Evolutionary conservation across 805 yeast species (phyloP).

Genomic region (Starmerella stigmatis): DNA sequence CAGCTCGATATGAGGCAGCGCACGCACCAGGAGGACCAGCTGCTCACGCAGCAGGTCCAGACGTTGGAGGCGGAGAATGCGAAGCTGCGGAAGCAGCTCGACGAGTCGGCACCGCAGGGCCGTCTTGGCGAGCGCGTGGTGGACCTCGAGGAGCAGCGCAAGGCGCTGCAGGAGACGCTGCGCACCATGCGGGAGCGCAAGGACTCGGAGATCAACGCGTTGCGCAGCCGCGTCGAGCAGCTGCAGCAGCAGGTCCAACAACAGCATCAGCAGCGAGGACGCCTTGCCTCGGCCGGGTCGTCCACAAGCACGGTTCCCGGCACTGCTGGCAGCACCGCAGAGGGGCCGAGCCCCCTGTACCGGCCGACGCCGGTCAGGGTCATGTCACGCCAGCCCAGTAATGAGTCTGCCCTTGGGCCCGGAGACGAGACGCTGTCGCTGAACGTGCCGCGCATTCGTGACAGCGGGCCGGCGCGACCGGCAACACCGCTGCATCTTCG

Average conservation of each 20-base stretch:
- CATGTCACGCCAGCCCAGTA: constrained; percentile 1
- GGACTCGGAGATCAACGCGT: constrained; percentile 30
- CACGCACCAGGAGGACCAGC: constrained; percentile 19
- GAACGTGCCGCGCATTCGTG: constrained; percentile 12
- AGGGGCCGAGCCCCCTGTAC: background rate
- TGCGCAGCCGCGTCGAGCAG: constrained; percentile 26
- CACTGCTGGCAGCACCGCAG: background rate
- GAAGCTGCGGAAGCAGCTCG: constrained; percentile 27
- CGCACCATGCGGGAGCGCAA: constrained; percentile 34
- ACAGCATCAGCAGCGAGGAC: constrained; percentile 16
- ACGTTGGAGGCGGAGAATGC: constrained; percentile 30
- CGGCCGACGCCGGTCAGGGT: constrained; percentile 5
- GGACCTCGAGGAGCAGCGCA: constrained; percentile 31
- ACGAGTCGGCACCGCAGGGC: constrained; percentile 28
- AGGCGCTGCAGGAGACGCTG: constrained; percentile 33
- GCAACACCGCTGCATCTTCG: constrained; percentile 15
- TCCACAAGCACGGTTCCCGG: background rate
- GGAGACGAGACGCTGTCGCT: constrained; percentile 5
- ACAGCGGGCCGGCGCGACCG: constrained; percentile 8
- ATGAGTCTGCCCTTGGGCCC: background rate
- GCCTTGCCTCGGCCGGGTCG: constrained; percentile 1
- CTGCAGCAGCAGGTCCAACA: constrained; percentile 20
- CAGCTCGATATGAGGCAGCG: constrained; percentile 21
- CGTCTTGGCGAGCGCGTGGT: constrained; percentile 31
- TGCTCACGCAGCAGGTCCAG: constrained; percentile 27